phyloP scores from a whole-genome alignment of 2,329 filamentous ascomycete species.

The Colletotrichum sp. region DNA sequence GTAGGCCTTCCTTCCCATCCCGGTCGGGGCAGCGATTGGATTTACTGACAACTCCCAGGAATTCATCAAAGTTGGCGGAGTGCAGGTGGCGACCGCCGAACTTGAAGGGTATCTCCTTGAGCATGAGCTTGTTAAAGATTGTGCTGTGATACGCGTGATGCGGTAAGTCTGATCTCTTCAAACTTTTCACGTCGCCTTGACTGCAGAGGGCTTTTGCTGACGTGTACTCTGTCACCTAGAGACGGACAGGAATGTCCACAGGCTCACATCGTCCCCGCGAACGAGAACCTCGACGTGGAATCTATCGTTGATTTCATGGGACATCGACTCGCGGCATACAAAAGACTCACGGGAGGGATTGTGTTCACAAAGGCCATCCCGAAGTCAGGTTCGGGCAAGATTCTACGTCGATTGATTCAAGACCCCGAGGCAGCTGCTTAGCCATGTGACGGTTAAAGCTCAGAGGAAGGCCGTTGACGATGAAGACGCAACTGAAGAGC shows the following conservation, averaged over 20 bases:
- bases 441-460: too few species aligned
- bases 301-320: neutral
- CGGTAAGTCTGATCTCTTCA: too few species aligned
- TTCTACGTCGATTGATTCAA: neutral
- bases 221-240: neutral
- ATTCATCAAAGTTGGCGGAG: neutral
- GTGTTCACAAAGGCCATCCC: neutral
- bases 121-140: neutral
- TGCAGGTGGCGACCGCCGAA: neutral
- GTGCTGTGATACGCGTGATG: neutral
- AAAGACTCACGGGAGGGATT: neutral
- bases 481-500: rapidly evolving
- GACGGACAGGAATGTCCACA: neutral
- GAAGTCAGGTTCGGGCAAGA: neutral
- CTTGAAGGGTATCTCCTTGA: neutral
- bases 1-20: neutral
- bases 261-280: neutral
- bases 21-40: neutral
- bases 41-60: neutral
- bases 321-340: neutral
- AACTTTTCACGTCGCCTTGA: too few species aligned
- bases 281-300: neutral
- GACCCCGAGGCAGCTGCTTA: neutral
- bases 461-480: rapidly evolving
- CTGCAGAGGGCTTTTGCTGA: neutral